Evolutionary conservation across 2,329 filamentous ascomycete species (phyloP), one percentile per base, ranked within the genome.

Genomic region (Penicillium verrucosum): DNA sequence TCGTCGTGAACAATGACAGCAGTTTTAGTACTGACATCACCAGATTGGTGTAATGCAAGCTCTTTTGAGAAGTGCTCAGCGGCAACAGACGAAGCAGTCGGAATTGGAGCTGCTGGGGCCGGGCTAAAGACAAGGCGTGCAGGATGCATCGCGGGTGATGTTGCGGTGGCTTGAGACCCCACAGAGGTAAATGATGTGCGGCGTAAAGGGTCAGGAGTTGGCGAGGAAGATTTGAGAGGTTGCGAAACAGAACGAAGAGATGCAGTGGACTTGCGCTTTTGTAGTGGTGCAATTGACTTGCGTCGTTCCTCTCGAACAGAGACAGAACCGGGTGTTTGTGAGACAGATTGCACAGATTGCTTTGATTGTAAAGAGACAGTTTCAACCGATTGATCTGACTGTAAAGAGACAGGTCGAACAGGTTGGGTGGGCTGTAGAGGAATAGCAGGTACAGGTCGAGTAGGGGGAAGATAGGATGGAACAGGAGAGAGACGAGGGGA

Each of bases 1-100:
- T 89, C 87, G 76, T 99, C 94, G 67, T 97, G 92, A 2, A 99
- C 78, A 30, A 99, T 82, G 45, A 97, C 92, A 5, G 95, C 76
- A 0, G 91, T 91, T 58, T 92, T 79, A 3, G 81, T 73, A 12
- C 69, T 60, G 7, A 74, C 59, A 54, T 75, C 68, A 14, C 66
- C 66, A 12, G 71, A 72, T 56, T 87, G 82, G 66, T 90, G 87
- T 7, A 81, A 73, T 16, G 83, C 79, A 32, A 95, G 73, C 70
- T 96, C 90, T 59, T 81, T 83, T 59, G 80, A 78, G 68, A 96
- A 89, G 71, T 89, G 85, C 9, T 84, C 81, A 46, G 80, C 82
- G 4, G 90, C 90, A 42, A 93, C 76, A 14, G 76, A 80, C 47
- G 77, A 78, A 27, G 84, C 80, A 11, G 82, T 85, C 38, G 69